Conservation (phyloP, 345 rosid genomes). For the Eucalyptus coolabah region DNA sequence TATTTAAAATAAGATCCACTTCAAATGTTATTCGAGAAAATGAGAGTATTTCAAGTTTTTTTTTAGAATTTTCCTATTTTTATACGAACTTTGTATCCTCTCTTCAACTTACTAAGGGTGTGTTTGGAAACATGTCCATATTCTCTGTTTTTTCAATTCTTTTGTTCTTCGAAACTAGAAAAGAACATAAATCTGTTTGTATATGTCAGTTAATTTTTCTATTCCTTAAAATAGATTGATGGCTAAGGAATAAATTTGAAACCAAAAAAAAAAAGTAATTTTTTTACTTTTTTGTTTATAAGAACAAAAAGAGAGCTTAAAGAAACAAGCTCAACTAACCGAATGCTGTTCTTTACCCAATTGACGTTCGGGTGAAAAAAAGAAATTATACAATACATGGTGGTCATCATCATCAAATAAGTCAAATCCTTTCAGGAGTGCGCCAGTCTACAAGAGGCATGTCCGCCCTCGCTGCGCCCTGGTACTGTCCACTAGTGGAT, state of each 20-base stretch:
- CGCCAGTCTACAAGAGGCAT: background rate
- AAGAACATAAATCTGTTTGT: too few relatives aligned
- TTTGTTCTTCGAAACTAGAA: too few relatives aligned
- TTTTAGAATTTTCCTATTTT: too few relatives aligned
- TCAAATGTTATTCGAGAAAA: accelerated
- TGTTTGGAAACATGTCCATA: accelerated
- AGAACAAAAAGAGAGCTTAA: too few relatives aligned
- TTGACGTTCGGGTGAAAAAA: accelerated
- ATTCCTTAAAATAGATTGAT: accelerated
- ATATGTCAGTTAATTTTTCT: too few relatives aligned
- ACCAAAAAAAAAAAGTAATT: accelerated
- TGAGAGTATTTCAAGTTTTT: accelerated
- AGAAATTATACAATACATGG: too few relatives aligned
- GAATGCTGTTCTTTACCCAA: too few relatives aligned
- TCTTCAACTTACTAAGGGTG: too few relatives aligned
- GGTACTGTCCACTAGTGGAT: background rate
- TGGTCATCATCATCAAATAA: background rate
- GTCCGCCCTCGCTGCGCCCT: background rate
- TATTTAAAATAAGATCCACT: accelerated
- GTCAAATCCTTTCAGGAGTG: background rate
- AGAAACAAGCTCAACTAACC: too few relatives aligned
- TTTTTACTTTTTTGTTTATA: too few relatives aligned
- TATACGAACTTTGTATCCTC: accelerated
- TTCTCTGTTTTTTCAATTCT: too few relatives aligned
- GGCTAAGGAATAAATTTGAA: accelerated